A percentile compares a stretch with the other conserved stretches of the same genome.
These are phyloP conservation scores for Penicillium aurantiogriseum DNA, from an alignment of 2,329 filamentous ascomycete genomes.

Conservation along the genomic window DNA sequence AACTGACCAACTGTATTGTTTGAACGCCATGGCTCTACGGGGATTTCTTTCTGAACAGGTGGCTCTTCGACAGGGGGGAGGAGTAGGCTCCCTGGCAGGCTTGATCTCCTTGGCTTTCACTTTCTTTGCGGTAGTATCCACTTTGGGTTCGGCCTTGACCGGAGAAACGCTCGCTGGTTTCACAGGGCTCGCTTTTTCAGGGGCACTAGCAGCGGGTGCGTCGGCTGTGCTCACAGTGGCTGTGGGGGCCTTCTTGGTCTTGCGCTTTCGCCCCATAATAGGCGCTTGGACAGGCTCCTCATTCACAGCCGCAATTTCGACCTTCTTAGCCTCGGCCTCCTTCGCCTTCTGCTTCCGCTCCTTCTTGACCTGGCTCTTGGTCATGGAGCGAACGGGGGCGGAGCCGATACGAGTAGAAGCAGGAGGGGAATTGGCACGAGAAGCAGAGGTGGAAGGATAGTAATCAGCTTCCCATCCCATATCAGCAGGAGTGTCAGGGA, in stretches of 20 bases:
- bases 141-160: constrained; percentile 27
- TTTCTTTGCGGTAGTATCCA: constrained; percentile 24
- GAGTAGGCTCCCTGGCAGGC: constrained; percentile 20
- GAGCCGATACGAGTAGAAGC: constrained; percentile 55
- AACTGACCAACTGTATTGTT: constrained; percentile 44
- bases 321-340: constrained; percentile 45
- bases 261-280: constrained; percentile 64
- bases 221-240: constrained; percentile 22
- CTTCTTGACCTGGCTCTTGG: constrained; percentile 63
- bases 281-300: constrained; percentile 60
- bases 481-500: constrained; percentile 62
- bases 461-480: constrained; percentile 58
- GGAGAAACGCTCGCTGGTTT: constrained; percentile 12
- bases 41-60: constrained; percentile 17
- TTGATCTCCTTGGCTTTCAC: constrained; percentile 26
- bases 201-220: constrained; percentile 8
- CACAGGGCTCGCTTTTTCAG: constrained; percentile 19
- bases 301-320: constrained; percentile 35
- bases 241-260: constrained; percentile 48
- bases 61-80: constrained; percentile 23
- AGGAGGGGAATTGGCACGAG: constrained; percentile 59
- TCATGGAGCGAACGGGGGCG: constrained; percentile 59
- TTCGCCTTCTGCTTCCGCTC: constrained; percentile 53
- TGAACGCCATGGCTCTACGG: constrained; percentile 36
- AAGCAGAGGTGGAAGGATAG: constrained; percentile 58